Percentiles rank a stretch among this genome's conserved stretches.
Conservation (phyloP, 345 rosid species). For the Eucalyptus polybractea region DNA sequence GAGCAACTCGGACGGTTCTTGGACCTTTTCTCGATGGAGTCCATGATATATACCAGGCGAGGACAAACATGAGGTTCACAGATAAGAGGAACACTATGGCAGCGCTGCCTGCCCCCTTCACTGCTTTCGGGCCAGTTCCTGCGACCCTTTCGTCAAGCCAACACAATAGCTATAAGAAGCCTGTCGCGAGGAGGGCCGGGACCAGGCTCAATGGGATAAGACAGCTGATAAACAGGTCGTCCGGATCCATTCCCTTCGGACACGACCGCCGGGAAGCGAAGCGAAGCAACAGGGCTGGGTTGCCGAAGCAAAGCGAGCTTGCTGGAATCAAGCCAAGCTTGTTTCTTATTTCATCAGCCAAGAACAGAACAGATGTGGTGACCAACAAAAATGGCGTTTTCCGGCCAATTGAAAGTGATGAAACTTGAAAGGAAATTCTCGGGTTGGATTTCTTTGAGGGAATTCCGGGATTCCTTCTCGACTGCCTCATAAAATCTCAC, state of each 20-base stretch:
- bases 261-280: not conserved
- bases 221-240: not conserved
- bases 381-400: too few relatives aligned
- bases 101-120: not conserved
- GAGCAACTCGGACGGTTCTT: not conserved
- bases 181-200: not conserved
- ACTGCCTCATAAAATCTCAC: too few relatives aligned
- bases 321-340: too few relatives aligned
- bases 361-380: too few relatives aligned
- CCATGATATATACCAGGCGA: not conserved
- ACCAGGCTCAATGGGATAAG: not conserved
- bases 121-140: not conserved
- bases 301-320: too few relatives aligned
- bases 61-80: not conserved
- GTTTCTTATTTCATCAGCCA: too few relatives aligned
- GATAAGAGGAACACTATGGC: not conserved
- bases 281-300: not conserved
- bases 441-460: too few relatives aligned
- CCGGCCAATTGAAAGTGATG: too few relatives aligned
- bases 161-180: not conserved
- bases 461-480: too few relatives aligned
- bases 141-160: not conserved
- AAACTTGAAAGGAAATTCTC: too few relatives aligned
- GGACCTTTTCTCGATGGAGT: not conserved
- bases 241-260: not conserved